Base-by-base conservation (phyloP, 441 rosid genomes). In the Pelargonium fulgidum region DNA sequence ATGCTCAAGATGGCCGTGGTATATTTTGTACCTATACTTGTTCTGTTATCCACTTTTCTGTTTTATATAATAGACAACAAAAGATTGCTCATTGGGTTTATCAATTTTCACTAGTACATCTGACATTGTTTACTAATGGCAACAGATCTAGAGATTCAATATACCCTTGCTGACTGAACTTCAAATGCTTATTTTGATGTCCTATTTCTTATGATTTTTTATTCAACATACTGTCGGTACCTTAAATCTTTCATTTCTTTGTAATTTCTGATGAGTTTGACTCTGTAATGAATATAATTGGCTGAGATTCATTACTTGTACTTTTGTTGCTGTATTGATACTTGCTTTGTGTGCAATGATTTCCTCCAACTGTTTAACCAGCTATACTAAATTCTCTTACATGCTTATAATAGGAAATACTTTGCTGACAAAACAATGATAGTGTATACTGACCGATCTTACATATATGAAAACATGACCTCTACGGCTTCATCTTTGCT, bases 1-100 rank as follows among this genome's bases (percentile, higher is more conserved):
- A 83, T 52, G 12, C 73, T 72, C 80, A 72, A 71, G 56, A 69
- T 71, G 84, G 73, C 29, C 66, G 44, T 16, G 84, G 93, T 88
- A 80, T 3, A 39, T 17, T 68, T 17, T 63, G 14, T n/a, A 52
- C 33, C 4, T 1, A 10, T 3, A 26, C 22, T 56, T 48, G 8
- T 68, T 36, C 10, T 50, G 2, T 50, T n/a, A 50, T 50, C 6
- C 6, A 12, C 14, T 47, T 47, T 10, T 47, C n/a, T 48, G 39
- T 62, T 62, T 71, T 47, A n/a, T 47, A 10, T 47, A 10, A 47
- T 47, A 47, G 26, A 62, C 33, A 45, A 5, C 26, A n/a, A 29
- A 39, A 26, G 36, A 29, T 4, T 48, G 26, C 67, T 65, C 36
- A 1, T 24, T 45, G 66, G 62, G 68, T 67, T 72, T 3, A 58